Conservation (phyloP, 495 filamentous ascomycete genomes). For the Talaromyces ruber region DNA sequence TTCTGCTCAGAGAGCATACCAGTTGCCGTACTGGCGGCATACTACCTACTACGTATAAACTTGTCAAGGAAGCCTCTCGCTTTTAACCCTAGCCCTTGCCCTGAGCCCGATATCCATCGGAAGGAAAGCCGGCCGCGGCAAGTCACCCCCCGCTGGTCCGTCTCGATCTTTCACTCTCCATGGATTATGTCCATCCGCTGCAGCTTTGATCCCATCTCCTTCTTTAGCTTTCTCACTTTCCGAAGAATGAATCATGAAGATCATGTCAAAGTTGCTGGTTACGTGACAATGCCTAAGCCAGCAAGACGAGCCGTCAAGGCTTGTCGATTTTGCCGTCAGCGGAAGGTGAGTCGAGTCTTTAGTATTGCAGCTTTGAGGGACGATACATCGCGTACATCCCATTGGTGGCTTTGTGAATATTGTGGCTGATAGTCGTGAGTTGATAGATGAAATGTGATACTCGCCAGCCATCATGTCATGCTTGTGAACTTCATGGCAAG, state of each 20-base stretch:
- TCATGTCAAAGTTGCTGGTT: neutral
- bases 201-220: neutral
- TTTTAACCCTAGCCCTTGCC: neutral
- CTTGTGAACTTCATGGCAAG: slow-evolving; percentile 9
- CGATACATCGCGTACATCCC: neutral
- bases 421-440: neutral
- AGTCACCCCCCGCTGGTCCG: neutral
- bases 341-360: slow-evolving; percentile 14
- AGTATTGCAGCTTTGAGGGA: neutral
- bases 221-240: neutral
- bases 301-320: slow-evolving; percentile 16
- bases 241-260: neutral
- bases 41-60: too few relatives aligned
- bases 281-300: neutral
- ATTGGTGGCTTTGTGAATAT: neutral
- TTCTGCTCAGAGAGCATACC: too few relatives aligned
- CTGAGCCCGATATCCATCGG: neutral
- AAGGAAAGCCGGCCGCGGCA: neutral
- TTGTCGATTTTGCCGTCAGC: slow-evolving; percentile 20
- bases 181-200: neutral
- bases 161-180: neutral
- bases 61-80: too few relatives aligned
- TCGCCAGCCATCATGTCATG: slow-evolving; percentile 17
- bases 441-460: slow-evolving; percentile 23
- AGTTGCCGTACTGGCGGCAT: too few relatives aligned